Evolutionary conservation across 1,284 basidiomycete genomes (phyloP).

Genomic region (Irpex sp.): DNA sequence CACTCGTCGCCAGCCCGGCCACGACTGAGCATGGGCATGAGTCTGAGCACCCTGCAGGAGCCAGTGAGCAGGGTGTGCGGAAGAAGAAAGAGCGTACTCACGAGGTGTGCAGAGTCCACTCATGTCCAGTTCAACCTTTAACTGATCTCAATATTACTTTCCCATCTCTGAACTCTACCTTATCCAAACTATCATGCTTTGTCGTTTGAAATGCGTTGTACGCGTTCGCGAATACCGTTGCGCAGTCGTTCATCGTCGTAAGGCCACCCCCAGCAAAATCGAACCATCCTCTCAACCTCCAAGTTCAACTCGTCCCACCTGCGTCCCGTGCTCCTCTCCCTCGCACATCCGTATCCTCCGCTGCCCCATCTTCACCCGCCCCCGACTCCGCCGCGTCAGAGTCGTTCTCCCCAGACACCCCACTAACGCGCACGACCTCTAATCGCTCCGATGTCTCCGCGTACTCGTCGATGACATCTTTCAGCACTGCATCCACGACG

Average conservation of each 20-base stretch:
- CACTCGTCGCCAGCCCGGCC: background rate
- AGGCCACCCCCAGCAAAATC: slow-evolving; percentile 78
- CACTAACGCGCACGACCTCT: slow-evolving; percentile 33
- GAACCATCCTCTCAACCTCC: slow-evolving; percentile 87
- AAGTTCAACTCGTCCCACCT: slow-evolving; percentile 87
- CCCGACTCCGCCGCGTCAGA: background rate
- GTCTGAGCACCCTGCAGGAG: background rate
- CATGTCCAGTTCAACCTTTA: background rate
- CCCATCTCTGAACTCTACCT: slow-evolving; percentile 11
- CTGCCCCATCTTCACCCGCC: slow-evolving; percentile 10
- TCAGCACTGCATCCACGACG: slow-evolving; percentile 28
- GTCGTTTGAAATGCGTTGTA: background rate
- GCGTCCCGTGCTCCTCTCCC: slow-evolving; percentile 40
- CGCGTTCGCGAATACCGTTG: background rate
- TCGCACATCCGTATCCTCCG: slow-evolving; percentile 24
- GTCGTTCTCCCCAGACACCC: slow-evolving; percentile 5
- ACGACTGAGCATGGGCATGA: background rate
- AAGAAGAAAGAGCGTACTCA: slow-evolving; percentile 48
- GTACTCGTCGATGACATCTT: slow-evolving; percentile 26
- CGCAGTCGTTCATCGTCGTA: slow-evolving; percentile 80
- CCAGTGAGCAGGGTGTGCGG: slow-evolving; percentile 25
- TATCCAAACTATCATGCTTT: background rate
- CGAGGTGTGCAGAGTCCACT: slow-evolving; percentile 37
- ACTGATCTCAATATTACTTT: background rate
- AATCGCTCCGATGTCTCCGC: slow-evolving; percentile 47